phyloP scores from a whole-genome alignment of 2,329 filamentous ascomycete genomes.

The Aspergillus alliaceus region DNA sequence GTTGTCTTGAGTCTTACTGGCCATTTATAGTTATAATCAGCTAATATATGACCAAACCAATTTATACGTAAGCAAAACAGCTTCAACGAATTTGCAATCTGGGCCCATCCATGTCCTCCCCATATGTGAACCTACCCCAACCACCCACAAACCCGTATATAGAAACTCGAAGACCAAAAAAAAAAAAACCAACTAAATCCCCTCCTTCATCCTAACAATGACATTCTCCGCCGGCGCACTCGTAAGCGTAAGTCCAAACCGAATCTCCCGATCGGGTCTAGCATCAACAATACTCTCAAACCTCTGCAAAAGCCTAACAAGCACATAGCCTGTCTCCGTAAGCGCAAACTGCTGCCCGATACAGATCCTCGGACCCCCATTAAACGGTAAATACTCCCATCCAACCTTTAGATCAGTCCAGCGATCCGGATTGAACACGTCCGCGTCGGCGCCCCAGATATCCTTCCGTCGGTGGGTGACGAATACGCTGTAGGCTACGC shows the following conservation, averaged over 20 bases:
- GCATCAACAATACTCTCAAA: constrained; percentile 61
- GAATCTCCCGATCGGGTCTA: constrained; percentile 13
- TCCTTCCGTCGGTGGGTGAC: constrained; percentile 69
- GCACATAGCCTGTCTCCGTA: constrained; percentile 67
- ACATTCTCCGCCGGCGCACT: constrained; percentile 28
- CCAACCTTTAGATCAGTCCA: constrained; percentile 66
- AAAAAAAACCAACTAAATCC: too few species aligned
- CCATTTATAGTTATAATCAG: too few species aligned
- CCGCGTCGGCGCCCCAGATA: constrained; percentile 48
- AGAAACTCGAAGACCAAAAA: too few species aligned
- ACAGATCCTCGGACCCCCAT: constrained; percentile 71
- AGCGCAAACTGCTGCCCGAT: constrained; percentile 80
- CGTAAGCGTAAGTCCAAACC: constrained; percentile 26
- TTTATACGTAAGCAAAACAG: too few species aligned
- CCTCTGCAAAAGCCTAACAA: constrained; percentile 70
- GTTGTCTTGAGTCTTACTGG: too few species aligned
- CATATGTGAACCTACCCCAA: too few species aligned
- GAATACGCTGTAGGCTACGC: constrained; percentile 66
- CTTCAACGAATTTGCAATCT: too few species aligned
- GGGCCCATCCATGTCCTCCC: too few species aligned
- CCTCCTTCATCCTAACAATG: constrained; percentile 33
- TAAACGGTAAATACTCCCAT: constrained; percentile 75
- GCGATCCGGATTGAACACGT: constrained; percentile 64
- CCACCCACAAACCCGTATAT: too few species aligned
- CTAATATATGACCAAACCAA: too few species aligned